Conservation (phyloP, 1,139 yeast genomes). For the Wickerhamomyces sp. region DNA sequence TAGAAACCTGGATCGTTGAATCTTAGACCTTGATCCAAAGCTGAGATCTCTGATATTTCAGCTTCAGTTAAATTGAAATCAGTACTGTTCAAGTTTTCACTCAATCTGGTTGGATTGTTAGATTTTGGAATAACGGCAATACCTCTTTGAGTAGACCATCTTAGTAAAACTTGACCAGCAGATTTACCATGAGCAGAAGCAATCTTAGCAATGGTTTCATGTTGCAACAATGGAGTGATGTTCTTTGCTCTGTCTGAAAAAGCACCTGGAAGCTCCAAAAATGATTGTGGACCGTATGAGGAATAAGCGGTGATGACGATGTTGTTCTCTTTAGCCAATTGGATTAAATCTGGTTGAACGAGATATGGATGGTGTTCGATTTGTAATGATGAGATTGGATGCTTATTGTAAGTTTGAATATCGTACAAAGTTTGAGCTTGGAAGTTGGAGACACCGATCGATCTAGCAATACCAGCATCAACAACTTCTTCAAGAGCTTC, state of each 20-base stretch:
- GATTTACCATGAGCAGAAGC: constrained; percentile 30
- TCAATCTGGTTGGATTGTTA: constrained; percentile 37
- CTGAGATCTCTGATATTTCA: constrained; percentile 38
- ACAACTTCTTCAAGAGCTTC: constrained; percentile 62
- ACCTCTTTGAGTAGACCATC: constrained; percentile 38
- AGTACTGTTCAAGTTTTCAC: constrained; percentile 39
- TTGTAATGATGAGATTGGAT: constrained; percentile 47
- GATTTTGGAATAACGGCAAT: constrained; percentile 45
- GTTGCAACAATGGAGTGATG: constrained; percentile 44
- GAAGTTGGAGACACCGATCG: constrained; percentile 81
- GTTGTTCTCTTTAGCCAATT: constrained; percentile 53
- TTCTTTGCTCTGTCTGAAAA: constrained; percentile 43
- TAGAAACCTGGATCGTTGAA: constrained; percentile 65
- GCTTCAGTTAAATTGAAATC: constrained; percentile 33
- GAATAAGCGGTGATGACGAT: constrained; percentile 82
- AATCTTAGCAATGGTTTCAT: constrained; percentile 22
- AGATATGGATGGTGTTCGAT: constrained; percentile 90
- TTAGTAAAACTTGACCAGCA: constrained; percentile 33
- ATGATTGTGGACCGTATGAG: constrained; percentile 81
- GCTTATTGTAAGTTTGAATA: constrained; percentile 67
- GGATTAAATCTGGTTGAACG: constrained; percentile 66
- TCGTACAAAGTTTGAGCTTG: constrained; percentile 51
- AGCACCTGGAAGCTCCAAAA: constrained; percentile 48
- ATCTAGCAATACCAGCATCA: constrained; percentile 52
- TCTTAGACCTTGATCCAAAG: constrained; percentile 64